Evolutionary conservation across 2,329 filamentous ascomycete genomes (phyloP).

Genomic region (Biscogniauxia mediterranea): DNA sequence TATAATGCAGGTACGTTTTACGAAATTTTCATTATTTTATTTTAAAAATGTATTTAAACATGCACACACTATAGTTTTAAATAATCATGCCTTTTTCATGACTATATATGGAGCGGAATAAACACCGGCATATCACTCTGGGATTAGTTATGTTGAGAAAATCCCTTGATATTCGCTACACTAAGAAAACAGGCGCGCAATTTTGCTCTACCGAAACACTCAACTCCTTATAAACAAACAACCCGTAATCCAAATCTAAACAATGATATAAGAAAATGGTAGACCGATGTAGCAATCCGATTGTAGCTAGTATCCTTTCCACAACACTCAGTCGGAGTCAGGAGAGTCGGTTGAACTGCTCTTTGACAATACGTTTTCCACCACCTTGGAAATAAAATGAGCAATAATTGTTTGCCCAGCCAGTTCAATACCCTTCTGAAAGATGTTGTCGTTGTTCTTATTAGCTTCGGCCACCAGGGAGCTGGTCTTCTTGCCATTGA

Average conservation of each 20-base stretch:
- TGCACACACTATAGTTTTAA: too few relatives aligned
- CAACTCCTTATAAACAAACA: neutral
- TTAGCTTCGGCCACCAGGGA: neutral
- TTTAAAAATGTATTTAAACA: too few relatives aligned
- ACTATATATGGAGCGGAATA: too few relatives aligned
- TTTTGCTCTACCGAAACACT: neutral
- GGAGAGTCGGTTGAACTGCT: neutral
- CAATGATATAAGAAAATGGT: neutral
- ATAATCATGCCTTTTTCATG: too few relatives aligned
- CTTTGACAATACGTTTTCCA: neutral
- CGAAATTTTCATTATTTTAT: too few relatives aligned
- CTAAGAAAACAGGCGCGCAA: neutral
- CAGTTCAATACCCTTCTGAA: too few relatives aligned
- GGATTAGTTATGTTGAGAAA: neutral
- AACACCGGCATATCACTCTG: too few relatives aligned
- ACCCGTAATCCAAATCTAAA: neutral
- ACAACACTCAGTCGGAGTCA: neutral
- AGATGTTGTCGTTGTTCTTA: neutral
- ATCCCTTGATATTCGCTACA: neutral
- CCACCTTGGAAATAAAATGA: too few relatives aligned
- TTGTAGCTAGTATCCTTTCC: neutral
- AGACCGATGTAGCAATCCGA: neutral
- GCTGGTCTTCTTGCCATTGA: neutral
- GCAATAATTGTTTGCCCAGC: too few relatives aligned
- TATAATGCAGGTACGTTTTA: too few relatives aligned